Percentiles rank a stretch among this genome's conserved stretches.
phyloP scores from a whole-genome alignment of 257 asterid genomes.

The Forsythia viridissima region DNA sequence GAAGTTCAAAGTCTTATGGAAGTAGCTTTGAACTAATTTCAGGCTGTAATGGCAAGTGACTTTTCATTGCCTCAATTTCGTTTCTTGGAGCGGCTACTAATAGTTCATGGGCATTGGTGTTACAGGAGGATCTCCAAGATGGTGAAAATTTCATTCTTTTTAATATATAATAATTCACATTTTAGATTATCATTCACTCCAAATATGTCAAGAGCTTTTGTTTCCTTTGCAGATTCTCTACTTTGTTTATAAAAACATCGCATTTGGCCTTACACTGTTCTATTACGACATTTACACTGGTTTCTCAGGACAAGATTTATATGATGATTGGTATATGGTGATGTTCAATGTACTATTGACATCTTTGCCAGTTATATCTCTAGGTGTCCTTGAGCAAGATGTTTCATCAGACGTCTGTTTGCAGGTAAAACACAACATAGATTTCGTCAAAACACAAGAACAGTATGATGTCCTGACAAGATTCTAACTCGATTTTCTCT shows the following conservation, averaged over 20 bases:
- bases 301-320: slow-evolving; percentile 57
- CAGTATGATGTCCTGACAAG: not conserved
- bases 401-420: slow-evolving; percentile 62
- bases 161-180: not conserved
- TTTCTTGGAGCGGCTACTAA: slow-evolving; percentile 55
- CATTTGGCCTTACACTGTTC: slow-evolving; percentile 67
- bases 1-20: not conserved
- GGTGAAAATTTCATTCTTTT: slow-evolving; percentile 29
- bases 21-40: slow-evolving; percentile 9
- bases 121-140: slow-evolving; percentile 63
- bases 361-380: slow-evolving; percentile 67
- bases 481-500: not conserved
- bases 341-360: slow-evolving; percentile 69
- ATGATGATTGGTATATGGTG: slow-evolving; percentile 75
- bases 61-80: slow-evolving; percentile 64
- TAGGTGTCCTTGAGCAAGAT: slow-evolving; percentile 72
- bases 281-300: slow-evolving; percentile 56
- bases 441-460: not conserved
- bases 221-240: slow-evolving; percentile 53
- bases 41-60: slow-evolving; percentile 81
- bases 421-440: slow-evolving; percentile 38
- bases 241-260: slow-evolving; percentile 66
- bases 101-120: slow-evolving; percentile 74
- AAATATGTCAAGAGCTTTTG: not conserved
- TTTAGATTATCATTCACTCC: not conserved